Evolutionary conservation across 306 rosid species (phyloP), one percentile per base, ranked within the genome.

Genomic region (Glycine tomentella): DNA sequence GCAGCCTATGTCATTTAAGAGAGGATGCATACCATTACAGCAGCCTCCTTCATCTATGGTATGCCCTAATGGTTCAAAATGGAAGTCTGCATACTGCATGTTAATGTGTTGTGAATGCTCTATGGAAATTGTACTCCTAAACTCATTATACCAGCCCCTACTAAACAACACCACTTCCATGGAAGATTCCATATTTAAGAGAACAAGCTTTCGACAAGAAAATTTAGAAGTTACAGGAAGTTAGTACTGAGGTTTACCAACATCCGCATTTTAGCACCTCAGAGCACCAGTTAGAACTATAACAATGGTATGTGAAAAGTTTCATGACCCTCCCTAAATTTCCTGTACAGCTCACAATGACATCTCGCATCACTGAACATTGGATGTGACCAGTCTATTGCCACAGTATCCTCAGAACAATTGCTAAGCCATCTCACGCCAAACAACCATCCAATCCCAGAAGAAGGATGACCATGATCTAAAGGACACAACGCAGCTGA

Each of bases 381-480:
- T 63, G 51, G 74, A 61, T 72, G 73, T 73, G 81, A 86, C 48
- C 45, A 34, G 75, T 62, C 64, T 83, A 83, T 63, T 14, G 72
- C 80, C 88, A 79, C 56, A 62, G 66, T 61, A 73, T 67, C 86
- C 80, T 80, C 81, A 69, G 71, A 83, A 78, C 65, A 73, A 66
- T 52, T 68, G 80, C 78, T 75, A 85, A 65, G 81, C 82, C 82
- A 63, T 80, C 57, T 77, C 86, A 81, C 38, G 48, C 53, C 36
- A 76, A 76, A 57, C 72, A 74, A 50, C 80, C 71, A 72, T 78
- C 82, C 84, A 83, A 78, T 48, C 77, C 33, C 80, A 69, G 84
- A 66, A 62, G 82, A 80, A 86, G 86, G 75, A 78, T 59, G 85
- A 64, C 33, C 79, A 65, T 58, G 82, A 79, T 86, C 85, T 84